These are phyloP conservation scores for Penicillium sp. DNA, from an alignment of 2,329 filamentous ascomycete species.

Conservation along the genomic window DNA sequence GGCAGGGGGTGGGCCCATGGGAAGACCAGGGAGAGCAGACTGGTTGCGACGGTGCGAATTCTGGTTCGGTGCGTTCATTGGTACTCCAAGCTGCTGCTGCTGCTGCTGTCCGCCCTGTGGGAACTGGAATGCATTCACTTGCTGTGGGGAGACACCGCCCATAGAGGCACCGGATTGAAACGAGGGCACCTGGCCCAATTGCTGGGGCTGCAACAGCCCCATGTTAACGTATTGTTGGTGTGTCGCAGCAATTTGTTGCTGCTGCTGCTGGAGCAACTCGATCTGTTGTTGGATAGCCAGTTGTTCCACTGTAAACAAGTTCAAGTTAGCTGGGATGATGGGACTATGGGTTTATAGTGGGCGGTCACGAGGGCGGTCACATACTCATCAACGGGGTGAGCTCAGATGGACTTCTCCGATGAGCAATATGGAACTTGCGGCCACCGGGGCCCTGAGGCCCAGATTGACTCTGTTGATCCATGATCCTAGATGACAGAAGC, in stretches of 20 bases:
- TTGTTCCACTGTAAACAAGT: slow-evolving; percentile 74
- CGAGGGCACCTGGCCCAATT: slow-evolving; percentile 69
- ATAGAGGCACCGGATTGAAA: slow-evolving; percentile 71
- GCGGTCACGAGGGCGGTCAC: slow-evolving; percentile 43
- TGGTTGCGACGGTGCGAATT: slow-evolving; percentile 96
- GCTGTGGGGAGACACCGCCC: slow-evolving; percentile 71
- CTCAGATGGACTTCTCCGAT: slow-evolving; percentile 95
- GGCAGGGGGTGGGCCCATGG: slow-evolving; percentile 86
- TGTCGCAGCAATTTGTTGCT: slow-evolving; percentile 93
- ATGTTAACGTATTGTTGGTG: slow-evolving; percentile 98
- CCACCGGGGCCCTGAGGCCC: slow-evolving; percentile 69
- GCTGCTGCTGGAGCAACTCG: slow-evolving; percentile 93
- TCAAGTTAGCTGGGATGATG: slow-evolving; percentile 1
- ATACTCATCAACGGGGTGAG: slow-evolving; percentile 96
- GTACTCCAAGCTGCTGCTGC: slow-evolving; percentile 68
- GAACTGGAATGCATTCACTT: slow-evolving; percentile 78
- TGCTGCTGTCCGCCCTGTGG: slow-evolving; percentile 75
- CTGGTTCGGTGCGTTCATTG: slow-evolving; percentile 74
- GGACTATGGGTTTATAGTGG: neutral
- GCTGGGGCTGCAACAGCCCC: slow-evolving; percentile 87
- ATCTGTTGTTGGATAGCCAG: slow-evolving; percentile 97
- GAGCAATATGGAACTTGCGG: slow-evolving; percentile 93
- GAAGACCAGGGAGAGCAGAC: slow-evolving; percentile 90
- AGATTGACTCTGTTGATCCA: slow-evolving; percentile 65
- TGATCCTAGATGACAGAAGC: slow-evolving; percentile 40